Evolutionary conservation across 2,329 filamentous ascomycete genomes (phyloP).

Genomic region (Dendryphion nanum): DNA sequence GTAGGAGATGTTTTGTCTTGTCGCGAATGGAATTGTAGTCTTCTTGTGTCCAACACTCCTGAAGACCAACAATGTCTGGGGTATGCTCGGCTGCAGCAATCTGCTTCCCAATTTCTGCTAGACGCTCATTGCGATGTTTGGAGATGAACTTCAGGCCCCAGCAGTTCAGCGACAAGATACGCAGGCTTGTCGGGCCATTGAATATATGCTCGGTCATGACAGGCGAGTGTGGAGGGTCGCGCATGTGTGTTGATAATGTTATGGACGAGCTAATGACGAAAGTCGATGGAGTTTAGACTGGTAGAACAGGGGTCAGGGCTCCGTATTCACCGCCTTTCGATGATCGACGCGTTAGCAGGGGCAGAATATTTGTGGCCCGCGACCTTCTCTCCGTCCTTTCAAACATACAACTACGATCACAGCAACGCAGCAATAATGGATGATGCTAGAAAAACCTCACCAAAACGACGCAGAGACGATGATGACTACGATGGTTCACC

Average conservation of each 20-base stretch:
- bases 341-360: slow-evolving; percentile 1
- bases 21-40: slow-evolving; percentile 79
- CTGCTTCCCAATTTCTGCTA: slow-evolving; percentile 79
- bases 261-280: too few relatives aligned
- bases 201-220: slow-evolving; percentile 22
- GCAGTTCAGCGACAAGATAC: slow-evolving; percentile 88
- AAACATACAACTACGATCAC: neutral
- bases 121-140: slow-evolving; percentile 71
- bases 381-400: neutral
- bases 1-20: slow-evolving; percentile 70
- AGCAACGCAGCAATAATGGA: slow-evolving; percentile 11
- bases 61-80: slow-evolving; percentile 86
- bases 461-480: slow-evolving; percentile 30
- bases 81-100: slow-evolving; percentile 66
- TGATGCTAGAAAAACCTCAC: slow-evolving; percentile 18
- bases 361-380: slow-evolving; percentile 1
- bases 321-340: neutral
- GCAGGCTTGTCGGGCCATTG: slow-evolving; percentile 55
- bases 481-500: slow-evolving; percentile 24
- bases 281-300: too few relatives aligned
- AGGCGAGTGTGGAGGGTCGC: slow-evolving; percentile 3
- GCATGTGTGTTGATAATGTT: too few relatives aligned
- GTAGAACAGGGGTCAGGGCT: slow-evolving; percentile 5
- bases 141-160: slow-evolving; percentile 93
- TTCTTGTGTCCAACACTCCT: slow-evolving; percentile 89